These are phyloP conservation scores for Monosporascus ibericus DNA, from an alignment of 2,329 filamentous ascomycete species.

Conservation along the genomic window DNA sequence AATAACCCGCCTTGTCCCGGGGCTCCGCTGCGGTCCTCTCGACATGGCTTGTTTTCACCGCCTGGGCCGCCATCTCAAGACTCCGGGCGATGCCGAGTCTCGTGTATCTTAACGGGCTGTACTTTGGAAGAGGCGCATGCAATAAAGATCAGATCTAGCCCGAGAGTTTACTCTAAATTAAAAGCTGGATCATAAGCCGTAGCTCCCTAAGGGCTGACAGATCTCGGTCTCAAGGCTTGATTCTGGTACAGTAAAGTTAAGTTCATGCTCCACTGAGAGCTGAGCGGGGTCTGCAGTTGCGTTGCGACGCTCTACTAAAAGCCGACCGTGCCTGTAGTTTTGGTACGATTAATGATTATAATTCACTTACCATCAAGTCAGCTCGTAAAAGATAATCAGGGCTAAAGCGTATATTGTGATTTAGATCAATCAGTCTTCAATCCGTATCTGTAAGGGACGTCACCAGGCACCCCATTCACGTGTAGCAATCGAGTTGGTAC, in stretches of 20 bases:
- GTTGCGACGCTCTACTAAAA: background rate
- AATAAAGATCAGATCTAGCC: background rate
- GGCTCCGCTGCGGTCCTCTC: slow-evolving; percentile 70
- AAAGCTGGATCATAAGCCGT: background rate
- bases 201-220: too few relatives aligned
- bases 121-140: too few relatives aligned
- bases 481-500: background rate
- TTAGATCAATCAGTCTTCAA: too few relatives aligned
- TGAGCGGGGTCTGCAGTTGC: background rate
- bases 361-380: background rate
- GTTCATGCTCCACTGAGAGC: background rate
- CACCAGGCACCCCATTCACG: background rate
- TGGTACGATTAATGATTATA: background rate
- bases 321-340: background rate
- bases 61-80: slow-evolving; percentile 13
- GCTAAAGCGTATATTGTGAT: too few relatives aligned
- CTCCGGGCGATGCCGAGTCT: background rate
- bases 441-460: too few relatives aligned
- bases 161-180: background rate
- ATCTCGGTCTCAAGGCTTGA: background rate
- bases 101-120: background rate
- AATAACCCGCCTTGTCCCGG: slow-evolving; percentile 50
- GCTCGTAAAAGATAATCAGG: background rate
- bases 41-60: slow-evolving; percentile 45
- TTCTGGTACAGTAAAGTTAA: background rate